Percentiles rank a stretch among this genome's conserved stretches.
Evolutionary conservation across 2,329 filamentous ascomycete genomes (phyloP).

Genomic region (Kalmusia sp.): DNA sequence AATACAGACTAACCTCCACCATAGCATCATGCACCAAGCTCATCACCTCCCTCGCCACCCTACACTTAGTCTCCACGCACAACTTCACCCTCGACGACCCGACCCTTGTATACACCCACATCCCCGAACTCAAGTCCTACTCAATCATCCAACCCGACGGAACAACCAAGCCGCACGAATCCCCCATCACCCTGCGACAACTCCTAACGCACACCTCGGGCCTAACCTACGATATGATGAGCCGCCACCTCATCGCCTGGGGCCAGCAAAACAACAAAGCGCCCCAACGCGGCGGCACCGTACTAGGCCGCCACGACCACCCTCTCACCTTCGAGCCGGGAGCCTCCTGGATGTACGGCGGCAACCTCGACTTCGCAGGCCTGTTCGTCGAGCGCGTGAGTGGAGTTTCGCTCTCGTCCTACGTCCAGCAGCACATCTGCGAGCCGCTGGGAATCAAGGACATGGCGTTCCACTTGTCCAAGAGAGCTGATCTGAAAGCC

Average conservation of each 20-base stretch:
- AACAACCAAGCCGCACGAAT: not conserved
- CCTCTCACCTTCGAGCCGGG: constrained; percentile 53
- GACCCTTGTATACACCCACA: constrained; percentile 18
- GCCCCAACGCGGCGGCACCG: constrained; percentile 52
- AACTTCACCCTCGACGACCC: constrained; percentile 28
- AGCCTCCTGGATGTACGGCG: constrained; percentile 59
- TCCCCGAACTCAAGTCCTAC: constrained; percentile 32
- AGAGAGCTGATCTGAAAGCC: constrained; percentile 28
- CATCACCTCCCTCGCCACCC: constrained; percentile 26
- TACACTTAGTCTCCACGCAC: constrained; percentile 22
- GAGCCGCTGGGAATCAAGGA: constrained; percentile 55
- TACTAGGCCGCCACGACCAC: constrained; percentile 51
- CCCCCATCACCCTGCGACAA: constrained; percentile 41
- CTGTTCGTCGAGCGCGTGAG: constrained; percentile 51
- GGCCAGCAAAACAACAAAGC: constrained; percentile 31
- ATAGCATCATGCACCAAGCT: constrained; percentile 31
- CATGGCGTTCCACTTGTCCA: constrained; percentile 60
- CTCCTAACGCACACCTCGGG: constrained; percentile 61
- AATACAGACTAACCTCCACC: constrained; percentile 21
- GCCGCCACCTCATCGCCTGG: constrained; percentile 53
- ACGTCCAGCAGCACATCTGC: constrained; percentile 63
- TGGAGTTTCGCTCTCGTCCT: constrained; percentile 58
- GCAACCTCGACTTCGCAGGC: constrained; percentile 57
- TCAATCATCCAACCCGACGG: constrained; percentile 8
- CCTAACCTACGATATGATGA: constrained; percentile 52